Percentiles rank a stretch among this genome's conserved stretches.
Conservation (phyloP, 495 filamentous ascomycete species). For the Lepidopterella palustris region DNA sequence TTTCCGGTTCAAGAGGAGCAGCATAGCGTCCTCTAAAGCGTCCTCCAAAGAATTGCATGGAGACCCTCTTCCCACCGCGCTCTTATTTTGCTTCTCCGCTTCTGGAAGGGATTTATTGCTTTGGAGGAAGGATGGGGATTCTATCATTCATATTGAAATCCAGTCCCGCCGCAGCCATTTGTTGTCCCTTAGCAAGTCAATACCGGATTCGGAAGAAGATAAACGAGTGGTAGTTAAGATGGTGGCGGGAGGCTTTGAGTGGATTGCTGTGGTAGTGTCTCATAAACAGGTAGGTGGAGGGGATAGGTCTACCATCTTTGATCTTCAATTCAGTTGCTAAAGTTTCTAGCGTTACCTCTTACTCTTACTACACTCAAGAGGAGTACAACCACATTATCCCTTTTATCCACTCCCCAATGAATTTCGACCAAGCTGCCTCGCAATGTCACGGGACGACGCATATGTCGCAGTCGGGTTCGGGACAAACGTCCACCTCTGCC, state of each 20-base stretch:
- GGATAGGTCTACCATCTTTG: not conserved
- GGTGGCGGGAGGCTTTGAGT: not conserved
- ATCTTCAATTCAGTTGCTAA: no score
- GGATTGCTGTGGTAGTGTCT: not conserved
- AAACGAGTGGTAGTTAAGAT: not conserved
- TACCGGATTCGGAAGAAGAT: not conserved
- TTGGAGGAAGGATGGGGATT: constrained; percentile 1
- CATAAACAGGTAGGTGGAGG: not conserved
- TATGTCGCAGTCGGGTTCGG: not conserved
- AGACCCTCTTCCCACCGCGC: not conserved
- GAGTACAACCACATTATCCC: not conserved
- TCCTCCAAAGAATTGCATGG: not conserved
- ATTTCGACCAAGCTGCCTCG: not conserved
- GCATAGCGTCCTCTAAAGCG: not conserved
- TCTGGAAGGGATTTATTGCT: not conserved
- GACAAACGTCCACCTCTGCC: not conserved
- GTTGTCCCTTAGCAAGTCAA: not conserved
- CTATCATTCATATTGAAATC: not conserved
- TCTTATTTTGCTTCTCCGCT: not conserved
- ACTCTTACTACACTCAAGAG: not conserved
- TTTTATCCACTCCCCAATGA: not conserved
- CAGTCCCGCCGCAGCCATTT: not conserved
- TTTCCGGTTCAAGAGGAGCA: not conserved
- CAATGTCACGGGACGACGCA: not conserved
- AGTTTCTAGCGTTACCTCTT: not conserved